Evolutionary conservation across 163 green algal genomes (phyloP), one percentile per base, ranked within the genome.

Genomic region (Scenedesmus sp.): DNA sequence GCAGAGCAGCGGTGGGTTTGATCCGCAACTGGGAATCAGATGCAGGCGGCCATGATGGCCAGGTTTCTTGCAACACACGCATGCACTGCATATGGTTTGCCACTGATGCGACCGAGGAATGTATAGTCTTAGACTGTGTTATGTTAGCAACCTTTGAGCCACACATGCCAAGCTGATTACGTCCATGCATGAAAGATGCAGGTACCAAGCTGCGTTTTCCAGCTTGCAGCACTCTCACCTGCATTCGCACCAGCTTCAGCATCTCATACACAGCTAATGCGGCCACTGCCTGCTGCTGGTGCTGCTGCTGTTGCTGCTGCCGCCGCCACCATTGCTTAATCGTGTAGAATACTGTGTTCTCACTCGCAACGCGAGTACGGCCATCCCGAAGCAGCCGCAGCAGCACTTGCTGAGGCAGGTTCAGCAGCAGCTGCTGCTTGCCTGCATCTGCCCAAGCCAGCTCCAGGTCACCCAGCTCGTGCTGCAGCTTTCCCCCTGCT

Each of bases 391-490:
- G 3, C 8, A 87, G 82, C 16, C 16, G 82, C 82, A 59, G 16
- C 82, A 87, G 82, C 55, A 3, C 82, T 18, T 8, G 2, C 3
- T 56, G 13, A 54, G 82, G 82, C 83, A 88, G 23, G 18, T 3
- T 12, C 57, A 88, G 59, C 59, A 88, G 83, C 59, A 57, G 83
- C 57, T 88, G 57, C 59, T 88, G 56, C 57, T 76, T 23, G 57
- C 77, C 23, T 26, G 56, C 59, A 8, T 88, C 83, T 77, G 83
- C 57, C 83, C 83, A 88, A 57, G 52, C 83, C 12, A 20, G 13
- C 83, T 88, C 83, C 23, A 88, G 23, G 57, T 88, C 83, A 76
- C 83, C 83, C 15, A 88, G n/a, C 57, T 77, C 20, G 7, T 76
- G 18, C 83, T 26, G 59, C 57, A 77, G 57, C 54, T 57, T 77